Base-by-base conservation (phyloP, 2,329 filamentous ascomycete genomes). In the Aspergillus pseudoviridinutans region DNA sequence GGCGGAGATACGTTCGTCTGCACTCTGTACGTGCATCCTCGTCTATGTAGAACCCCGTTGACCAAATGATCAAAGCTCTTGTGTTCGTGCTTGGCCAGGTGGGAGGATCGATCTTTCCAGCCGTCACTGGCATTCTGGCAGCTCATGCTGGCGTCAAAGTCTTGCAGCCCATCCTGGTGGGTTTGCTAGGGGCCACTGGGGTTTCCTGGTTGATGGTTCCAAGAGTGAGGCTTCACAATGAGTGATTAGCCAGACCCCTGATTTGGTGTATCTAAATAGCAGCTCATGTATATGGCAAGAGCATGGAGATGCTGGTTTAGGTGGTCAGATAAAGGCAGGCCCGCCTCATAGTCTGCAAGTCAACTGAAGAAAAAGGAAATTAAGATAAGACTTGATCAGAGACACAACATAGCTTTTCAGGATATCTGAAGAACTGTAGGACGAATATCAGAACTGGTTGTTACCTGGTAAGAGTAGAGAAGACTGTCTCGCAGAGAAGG, bases 21-120 rank as follows among this genome's bases (percentile, higher is more conserved):
- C 79, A 4, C 68, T 84, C 29, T 78, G 80, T 65, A 58, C 47
- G 58, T 57, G 2, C 7, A 14, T 24, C 3, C 17, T 27, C 10
- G 1, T 5, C 12, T 12, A 10, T 10, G 4, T 9, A 27, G 8
- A 44, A 5, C 17, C 41, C 51, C 9, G 32, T 32, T 54, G 35
- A 47, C 41, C 9, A 6, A 10, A 29, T 28, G 7, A 28, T 3
- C 27, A 20, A 10, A 67, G 63, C 64, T 0, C 78, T 84, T n/a
- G 75, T 85, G 1, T 86, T 86, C 57, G 80, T 85, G 0, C 73
- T 84, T 22, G 82, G 81, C 0, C 83, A 85, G 63, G 75, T 82
- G 4, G 83, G 82, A 1, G 82, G 81, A 0, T 79, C 81, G 0
- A 62, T 84, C 0, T 85, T 85, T 56, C 83, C 84, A 0, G 78